Evolutionary conservation across 257 asterid species (phyloP).

Genomic region (Scutellaria baicalensis): DNA sequence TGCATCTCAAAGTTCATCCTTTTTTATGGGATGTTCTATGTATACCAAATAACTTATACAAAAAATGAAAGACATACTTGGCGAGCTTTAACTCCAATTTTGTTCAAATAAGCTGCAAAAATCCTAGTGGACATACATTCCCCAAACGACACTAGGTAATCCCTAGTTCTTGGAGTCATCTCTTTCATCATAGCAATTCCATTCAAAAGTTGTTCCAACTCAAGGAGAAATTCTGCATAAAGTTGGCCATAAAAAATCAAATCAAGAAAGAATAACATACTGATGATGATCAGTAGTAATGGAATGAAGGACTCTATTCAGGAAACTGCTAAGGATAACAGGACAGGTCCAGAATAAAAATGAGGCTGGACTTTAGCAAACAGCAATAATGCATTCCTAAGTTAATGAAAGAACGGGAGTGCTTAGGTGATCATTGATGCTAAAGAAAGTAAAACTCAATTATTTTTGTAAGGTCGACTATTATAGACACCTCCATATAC

Average conservation of each 20-base stretch:
- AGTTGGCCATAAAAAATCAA: not conserved
- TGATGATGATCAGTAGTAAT: not conserved
- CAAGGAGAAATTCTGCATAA: conserved; percentile 38
- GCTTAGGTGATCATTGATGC: no score
- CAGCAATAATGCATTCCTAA: not conserved
- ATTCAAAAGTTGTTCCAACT: conserved; percentile 44
- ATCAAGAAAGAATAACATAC: not conserved
- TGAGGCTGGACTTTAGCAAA: not conserved
- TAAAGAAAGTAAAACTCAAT: no score
- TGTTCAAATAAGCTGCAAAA: no score
- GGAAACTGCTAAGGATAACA: not conserved
- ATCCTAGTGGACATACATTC: no score
- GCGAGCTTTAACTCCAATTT: no score
- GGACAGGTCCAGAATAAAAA: not conserved
- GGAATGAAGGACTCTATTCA: not conserved
- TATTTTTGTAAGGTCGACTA: no score
- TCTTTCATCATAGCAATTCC: conserved; percentile 44
- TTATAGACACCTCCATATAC: not conserved
- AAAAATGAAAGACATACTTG: no score
- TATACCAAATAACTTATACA: no score
- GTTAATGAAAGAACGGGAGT: no score
- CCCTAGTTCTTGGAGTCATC: conserved; percentile 60
- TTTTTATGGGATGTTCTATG: no score
- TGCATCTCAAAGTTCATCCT: no score
- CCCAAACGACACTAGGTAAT: conserved; percentile 44